Evolutionary conservation across 441 rosid species (phyloP).

Genomic region (Capsella rubella): DNA sequence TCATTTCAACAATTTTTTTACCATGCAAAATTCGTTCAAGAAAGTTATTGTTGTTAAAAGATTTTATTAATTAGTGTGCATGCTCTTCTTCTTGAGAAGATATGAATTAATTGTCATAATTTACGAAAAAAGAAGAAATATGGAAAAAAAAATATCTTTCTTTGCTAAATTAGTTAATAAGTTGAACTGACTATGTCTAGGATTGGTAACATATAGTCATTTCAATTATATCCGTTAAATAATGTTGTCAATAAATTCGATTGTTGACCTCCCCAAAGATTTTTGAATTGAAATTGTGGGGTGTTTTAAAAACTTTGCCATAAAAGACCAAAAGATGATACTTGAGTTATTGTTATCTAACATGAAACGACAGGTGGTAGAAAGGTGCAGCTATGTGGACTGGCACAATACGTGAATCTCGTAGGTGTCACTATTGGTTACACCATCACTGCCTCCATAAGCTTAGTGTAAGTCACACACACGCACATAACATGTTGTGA

Average conservation of each 20-base stretch:
- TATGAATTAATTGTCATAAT: neutral
- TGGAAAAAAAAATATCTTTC: neutral
- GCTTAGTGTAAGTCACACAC: conserved; percentile 78
- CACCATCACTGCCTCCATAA: conserved; percentile 92
- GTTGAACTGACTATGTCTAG: conserved; percentile 13
- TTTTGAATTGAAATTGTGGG: conserved; percentile 14
- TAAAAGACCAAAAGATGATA: neutral
- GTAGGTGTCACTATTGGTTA: conserved; percentile 79
- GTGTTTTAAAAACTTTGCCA: conserved; percentile 3
- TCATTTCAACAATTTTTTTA: neutral
- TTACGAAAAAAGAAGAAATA: neutral
- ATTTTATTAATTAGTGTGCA: neutral
- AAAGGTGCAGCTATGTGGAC: conserved; percentile 78
- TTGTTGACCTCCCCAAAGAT: neutral
- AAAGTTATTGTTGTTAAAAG: neutral
- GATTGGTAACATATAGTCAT: neutral
- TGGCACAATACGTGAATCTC: conserved; percentile 78
- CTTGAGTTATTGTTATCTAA: neutral
- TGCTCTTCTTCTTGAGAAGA: conserved; percentile 33
- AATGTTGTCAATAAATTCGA: conserved; percentile 28
- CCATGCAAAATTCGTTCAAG: neutral
- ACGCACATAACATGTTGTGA: neutral
- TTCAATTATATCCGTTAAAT: neutral
- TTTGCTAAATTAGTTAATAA: conserved; percentile 21
- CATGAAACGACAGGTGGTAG: conserved; percentile 61